Base-by-base conservation (phyloP, 1,284 basidiomycete genomes). In the Irpex sp. region DNA sequence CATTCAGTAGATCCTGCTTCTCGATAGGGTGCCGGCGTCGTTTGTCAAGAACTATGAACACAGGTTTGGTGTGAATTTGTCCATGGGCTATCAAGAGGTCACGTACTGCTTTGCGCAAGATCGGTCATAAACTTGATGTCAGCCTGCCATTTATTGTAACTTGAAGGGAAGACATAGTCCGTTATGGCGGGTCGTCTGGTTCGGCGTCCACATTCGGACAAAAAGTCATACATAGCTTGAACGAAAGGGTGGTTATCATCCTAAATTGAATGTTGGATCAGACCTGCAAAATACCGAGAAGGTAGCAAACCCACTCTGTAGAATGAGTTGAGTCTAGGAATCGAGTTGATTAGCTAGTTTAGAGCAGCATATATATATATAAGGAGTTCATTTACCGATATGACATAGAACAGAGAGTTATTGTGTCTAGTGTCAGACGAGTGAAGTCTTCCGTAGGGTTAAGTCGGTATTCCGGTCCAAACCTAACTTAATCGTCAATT, bases 381-480 rank as follows among this genome's bases (percentile, higher is more conserved):
- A 6, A 19, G 8, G 17, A 50, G 19, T 21, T 55, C 26, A 26
- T 46, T 68, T 67, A 79, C 71, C 80, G 72, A 64, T 80, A 76
- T 4, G 72, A 78, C 78, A 83, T 82, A 13, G 78, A 71, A 63
- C 78, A 79, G 31, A 77, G 71, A 0, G 78, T 75, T 60, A 82
- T 75, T 0, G 81, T 79, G 63, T 83, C 82, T 50, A 83, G 75
- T 0, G 82, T 77, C 11, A 82, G 74, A 37, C 78, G 74, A 21
- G 81, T 83, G 65, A 80, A 82, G 68, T 83, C 81, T 46, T 79
- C 77, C 0, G 77, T 73, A 0, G 79, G 77, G 59, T 81, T 78
- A 59, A 83, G 78, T 33, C 71, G 58, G 63, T 75, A 67, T 6
- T 75, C 71, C 0, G 79, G 75, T 1, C 80, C 81, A 63, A 81